Conservation (phyloP, 1,139 yeast genomes). For the Taphrina wiesneri region DNA sequence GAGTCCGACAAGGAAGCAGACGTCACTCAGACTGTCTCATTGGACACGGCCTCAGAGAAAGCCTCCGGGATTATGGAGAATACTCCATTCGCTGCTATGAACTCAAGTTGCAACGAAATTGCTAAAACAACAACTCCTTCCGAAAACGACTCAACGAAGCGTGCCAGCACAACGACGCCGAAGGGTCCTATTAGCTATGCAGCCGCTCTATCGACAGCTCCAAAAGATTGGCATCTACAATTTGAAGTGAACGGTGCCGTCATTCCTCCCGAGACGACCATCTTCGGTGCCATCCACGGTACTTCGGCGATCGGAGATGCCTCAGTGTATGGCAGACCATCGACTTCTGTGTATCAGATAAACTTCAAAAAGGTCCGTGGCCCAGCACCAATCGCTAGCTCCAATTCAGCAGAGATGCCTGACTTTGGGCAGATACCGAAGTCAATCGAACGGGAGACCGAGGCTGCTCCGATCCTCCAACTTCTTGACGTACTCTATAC, state of each 20-base stretch:
- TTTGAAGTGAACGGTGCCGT: constrained; percentile 63
- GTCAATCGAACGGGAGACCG: constrained; percentile 49
- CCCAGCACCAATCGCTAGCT: constrained; percentile 44
- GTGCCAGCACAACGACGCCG: not conserved
- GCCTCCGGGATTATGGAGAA: not conserved
- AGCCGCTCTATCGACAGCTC: constrained; percentile 38
- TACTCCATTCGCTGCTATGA: not conserved
- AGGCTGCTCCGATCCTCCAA: constrained; percentile 53
- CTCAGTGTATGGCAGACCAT: constrained; percentile 5
- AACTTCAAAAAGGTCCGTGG: constrained; percentile 53
- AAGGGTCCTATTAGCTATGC: constrained; percentile 34
- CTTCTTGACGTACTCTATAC: constrained; percentile 58
- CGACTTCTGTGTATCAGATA: constrained; percentile 53
- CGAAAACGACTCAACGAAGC: not conserved
- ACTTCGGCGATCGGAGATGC: constrained; percentile 48
- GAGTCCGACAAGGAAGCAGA: not conserved
- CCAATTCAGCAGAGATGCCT: constrained; percentile 44
- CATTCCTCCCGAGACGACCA: constrained; percentile 69
- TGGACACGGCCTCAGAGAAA: not conserved
- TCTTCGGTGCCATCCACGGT: constrained; percentile 75
- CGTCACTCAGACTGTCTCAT: not conserved
- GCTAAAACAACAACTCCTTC: not conserved
- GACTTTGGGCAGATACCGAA: constrained; percentile 43
- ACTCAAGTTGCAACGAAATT: not conserved
- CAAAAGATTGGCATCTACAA: constrained; percentile 54